Evolutionary conservation across 352 stramenopile genomes (phyloP).

Genomic region (Phytophthora crassamura): DNA sequence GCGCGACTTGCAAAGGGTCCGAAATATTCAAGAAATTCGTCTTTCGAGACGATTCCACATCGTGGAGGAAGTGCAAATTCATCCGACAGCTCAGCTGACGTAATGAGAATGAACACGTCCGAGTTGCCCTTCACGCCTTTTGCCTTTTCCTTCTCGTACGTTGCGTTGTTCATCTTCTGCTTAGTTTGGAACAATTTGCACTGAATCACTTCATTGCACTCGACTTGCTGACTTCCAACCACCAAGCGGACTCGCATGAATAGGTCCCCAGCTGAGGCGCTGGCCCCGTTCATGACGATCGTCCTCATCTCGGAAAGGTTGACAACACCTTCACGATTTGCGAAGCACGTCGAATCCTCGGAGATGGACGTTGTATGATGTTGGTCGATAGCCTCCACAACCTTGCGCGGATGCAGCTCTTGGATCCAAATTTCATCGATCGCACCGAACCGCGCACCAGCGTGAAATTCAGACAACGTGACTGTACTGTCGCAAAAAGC

Average conservation of each 20-base stretch:
- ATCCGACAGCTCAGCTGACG: too few species aligned
- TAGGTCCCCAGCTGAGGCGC: too few species aligned
- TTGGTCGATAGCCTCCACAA: constrained; percentile 6
- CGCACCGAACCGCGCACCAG: too few species aligned
- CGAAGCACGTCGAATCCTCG: background rate
- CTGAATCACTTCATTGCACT: too few species aligned
- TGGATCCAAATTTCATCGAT: background rate
- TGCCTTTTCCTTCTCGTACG: background rate
- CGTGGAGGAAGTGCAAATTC: constrained; percentile 15
- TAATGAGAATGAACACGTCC: constrained; percentile 24
- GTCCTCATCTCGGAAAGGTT: too few species aligned
- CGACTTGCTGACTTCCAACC: too few species aligned
- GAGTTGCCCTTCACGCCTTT: background rate
- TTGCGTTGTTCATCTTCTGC: background rate
- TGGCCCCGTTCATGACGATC: too few species aligned
- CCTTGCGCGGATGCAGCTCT: background rate
- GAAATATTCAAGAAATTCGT: constrained; percentile 15
- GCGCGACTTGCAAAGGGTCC: too few species aligned
- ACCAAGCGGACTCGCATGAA: too few species aligned
- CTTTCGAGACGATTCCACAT: constrained; percentile 15
- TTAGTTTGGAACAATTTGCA: background rate
- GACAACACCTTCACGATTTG: too few species aligned
- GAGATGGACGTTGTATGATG: background rate
- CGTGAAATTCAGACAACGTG: too few species aligned
- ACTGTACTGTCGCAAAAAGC: background rate